A percentile compares a stretch with the other conserved stretches of the same genome.
Evolutionary conservation across 176 grass and related monocot genomes (phyloP).

Genomic region (Microstegium vimineum): DNA sequence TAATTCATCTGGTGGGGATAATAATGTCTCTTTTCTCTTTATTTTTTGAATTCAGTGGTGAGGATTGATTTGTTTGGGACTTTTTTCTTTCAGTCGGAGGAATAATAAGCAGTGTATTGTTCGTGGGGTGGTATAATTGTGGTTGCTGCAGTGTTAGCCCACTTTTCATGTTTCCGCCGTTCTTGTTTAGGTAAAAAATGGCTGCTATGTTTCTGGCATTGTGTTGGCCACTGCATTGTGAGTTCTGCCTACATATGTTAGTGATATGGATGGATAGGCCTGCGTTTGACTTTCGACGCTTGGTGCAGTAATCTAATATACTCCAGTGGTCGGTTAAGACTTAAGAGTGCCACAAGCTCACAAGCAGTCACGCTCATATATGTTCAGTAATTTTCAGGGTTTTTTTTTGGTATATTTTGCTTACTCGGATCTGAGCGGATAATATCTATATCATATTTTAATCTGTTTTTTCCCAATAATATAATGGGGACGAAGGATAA

Average conservation of each 20-base stretch:
- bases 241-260: background rate
- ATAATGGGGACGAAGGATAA: too few relatives aligned
- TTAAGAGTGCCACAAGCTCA: background rate
- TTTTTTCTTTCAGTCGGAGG: constrained; percentile 39
- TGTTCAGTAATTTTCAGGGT: too few relatives aligned
- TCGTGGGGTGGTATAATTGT: constrained; percentile 43
- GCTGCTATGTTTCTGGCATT: background rate
- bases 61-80: constrained; percentile 60
- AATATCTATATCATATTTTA: too few relatives aligned
- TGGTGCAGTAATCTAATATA: background rate
- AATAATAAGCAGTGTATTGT: constrained; percentile 63
- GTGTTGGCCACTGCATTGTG: background rate
- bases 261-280: background rate
- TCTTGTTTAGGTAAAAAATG: background rate
- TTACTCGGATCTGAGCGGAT: too few relatives aligned
- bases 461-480: too few relatives aligned
- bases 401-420: too few relatives aligned
- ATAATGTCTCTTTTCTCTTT: constrained; percentile 41
- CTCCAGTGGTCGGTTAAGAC: background rate
- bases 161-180: background rate
- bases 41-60: constrained; percentile 39
- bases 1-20: constrained; percentile 60
- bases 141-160: background rate
- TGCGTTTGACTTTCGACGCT: background rate
- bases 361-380: too few relatives aligned